phyloP scores from a whole-genome alignment of 75 land plant species.

The Selaginella moellendorffii region DNA sequence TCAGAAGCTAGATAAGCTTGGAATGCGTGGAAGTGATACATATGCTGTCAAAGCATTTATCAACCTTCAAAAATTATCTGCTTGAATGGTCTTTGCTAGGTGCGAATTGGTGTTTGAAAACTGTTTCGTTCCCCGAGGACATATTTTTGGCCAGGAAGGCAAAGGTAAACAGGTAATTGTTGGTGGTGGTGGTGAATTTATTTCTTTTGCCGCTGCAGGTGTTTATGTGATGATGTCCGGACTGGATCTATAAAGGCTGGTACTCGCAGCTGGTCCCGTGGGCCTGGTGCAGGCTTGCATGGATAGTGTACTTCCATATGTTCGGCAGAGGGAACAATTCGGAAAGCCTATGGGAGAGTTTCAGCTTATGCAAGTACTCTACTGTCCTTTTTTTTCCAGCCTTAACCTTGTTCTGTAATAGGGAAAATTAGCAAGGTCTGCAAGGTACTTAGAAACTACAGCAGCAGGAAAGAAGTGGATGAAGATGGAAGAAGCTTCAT shows the following conservation, averaged over 20 bases:
- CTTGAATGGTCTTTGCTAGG: constrained; percentile 29
- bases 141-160: constrained; percentile 92
- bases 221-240: constrained; percentile 99
- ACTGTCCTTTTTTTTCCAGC: background rate
- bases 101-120: constrained; percentile 99
- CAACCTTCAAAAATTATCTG: background rate
- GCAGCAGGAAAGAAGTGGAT: background rate
- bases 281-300: constrained; percentile 96
- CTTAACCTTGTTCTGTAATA: no score
- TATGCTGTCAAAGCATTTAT: constrained; percentile 29
- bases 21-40: constrained; percentile 99
- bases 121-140: constrained; percentile 91
- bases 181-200: background rate
- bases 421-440: no score
- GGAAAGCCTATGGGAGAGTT: constrained; percentile 94
- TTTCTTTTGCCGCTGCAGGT: no score
- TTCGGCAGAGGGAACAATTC: constrained; percentile 84
- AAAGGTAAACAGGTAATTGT: no score
- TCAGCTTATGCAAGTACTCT: constrained; percentile 85
- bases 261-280: constrained; percentile 86
- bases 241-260: constrained; percentile 88
- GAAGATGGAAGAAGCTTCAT: no score
- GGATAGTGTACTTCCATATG: constrained; percentile 86
- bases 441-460: no score
- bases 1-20: constrained; percentile 98